Percentiles rank a stretch among this genome's conserved stretches.
Evolutionary conservation across 306 rosid species (phyloP).

Genomic region (Albizia julibrissin): DNA sequence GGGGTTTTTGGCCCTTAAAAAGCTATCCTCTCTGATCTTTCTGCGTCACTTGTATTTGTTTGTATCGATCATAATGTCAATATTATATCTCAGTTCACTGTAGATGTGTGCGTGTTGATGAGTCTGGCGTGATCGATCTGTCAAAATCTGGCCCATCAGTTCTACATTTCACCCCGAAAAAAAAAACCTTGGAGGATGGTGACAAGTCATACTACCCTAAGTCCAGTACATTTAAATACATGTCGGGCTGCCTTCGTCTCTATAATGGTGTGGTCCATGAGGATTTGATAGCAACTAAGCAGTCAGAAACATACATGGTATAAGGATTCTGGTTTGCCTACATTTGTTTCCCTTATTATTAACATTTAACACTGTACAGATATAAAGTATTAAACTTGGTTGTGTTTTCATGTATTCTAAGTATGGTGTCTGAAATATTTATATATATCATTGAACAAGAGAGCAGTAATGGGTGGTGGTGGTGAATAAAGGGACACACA

Average conservation of each 20-base stretch:
- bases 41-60: not conserved
- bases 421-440: not conserved
- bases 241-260: not conserved
- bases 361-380: too few relatives aligned
- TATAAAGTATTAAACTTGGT: not conserved
- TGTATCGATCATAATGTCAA: not conserved
- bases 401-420: not conserved
- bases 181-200: conserved; percentile 27
- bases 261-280: conserved; percentile 11
- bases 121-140: not conserved
- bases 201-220: conserved; percentile 26
- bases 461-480: conserved; percentile 25
- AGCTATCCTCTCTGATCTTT: not conserved
- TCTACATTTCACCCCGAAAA: not conserved
- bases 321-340: not conserved
- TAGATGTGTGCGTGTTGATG: conserved; percentile 35
- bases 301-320: not conserved
- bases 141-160: not conserved
- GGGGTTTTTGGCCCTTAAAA: not conserved
- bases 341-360: not conserved
- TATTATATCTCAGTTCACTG: conserved; percentile 14
- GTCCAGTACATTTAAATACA: conserved; percentile 15
- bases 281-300: conserved; percentile 1
- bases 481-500: conserved; percentile 24
- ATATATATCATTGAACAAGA: conserved; percentile 16